phyloP scores from a whole-genome alignment of 805 yeast genomes.

The Candida yuanshanica region DNA sequence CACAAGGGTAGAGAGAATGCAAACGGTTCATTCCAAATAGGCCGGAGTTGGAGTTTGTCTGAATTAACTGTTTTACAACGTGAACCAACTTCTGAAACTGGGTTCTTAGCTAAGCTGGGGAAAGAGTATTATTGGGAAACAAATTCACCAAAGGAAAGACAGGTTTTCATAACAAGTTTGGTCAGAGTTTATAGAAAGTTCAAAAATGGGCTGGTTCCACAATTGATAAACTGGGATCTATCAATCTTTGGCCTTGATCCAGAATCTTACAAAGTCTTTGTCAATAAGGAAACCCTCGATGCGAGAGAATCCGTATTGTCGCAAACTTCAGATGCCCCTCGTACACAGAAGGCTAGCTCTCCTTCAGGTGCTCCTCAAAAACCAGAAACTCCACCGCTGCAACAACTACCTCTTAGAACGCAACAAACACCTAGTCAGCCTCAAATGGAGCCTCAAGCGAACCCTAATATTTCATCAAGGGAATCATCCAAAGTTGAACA shows the following conservation, averaged over 20 bases:
- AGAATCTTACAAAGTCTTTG: conserved; percentile 25
- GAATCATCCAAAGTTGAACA: too few relatives aligned
- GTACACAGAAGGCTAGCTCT: not conserved
- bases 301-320: conserved; percentile 2
- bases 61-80: conserved; percentile 56
- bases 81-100: conserved; percentile 47
- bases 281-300: conserved; percentile 11
- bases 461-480: too few relatives aligned
- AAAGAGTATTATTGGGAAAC: conserved; percentile 86
- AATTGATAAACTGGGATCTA: conserved; percentile 46
- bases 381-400: not conserved
- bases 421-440: too few relatives aligned
- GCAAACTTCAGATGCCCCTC: not conserved
- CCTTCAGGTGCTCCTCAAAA: too few relatives aligned
- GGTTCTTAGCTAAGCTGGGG: conserved; percentile 55
- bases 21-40: conserved; percentile 77
- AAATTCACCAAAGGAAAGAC: conserved; percentile 48
- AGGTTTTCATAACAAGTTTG: conserved; percentile 49
- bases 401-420: not conserved
- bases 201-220: conserved; percentile 51
- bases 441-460: too few relatives aligned
- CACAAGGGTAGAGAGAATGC: conserved; percentile 83
- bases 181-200: conserved; percentile 49
- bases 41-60: conserved; percentile 85
- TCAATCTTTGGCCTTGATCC: conserved; percentile 34